Evolutionary conservation across 768 basidiomycete species (phyloP).

Genomic region (Pleurotus giganteus): DNA sequence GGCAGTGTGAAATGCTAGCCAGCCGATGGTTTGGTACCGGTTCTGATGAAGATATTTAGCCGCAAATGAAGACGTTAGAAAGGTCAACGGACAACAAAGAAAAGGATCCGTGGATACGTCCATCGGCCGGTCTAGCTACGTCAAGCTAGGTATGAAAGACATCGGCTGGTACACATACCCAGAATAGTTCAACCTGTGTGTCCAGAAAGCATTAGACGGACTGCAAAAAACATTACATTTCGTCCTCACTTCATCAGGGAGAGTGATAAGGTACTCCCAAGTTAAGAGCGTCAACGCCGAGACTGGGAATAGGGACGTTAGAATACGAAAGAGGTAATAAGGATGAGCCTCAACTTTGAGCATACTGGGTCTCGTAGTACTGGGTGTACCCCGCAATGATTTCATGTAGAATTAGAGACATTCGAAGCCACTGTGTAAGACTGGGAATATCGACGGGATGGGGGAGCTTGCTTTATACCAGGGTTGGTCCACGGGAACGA

Average conservation of each 20-base stretch:
- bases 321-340: not conserved
- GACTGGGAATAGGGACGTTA: not conserved
- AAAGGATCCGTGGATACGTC: not conserved
- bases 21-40: not conserved
- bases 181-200: not conserved
- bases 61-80: not conserved
- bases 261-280: not conserved
- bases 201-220: too few relatives aligned
- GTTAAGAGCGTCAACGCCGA: not conserved
- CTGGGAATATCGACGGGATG: too few relatives aligned
- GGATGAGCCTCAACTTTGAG: not conserved
- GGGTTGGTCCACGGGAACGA: too few relatives aligned
- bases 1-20: not conserved
- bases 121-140: not conserved
- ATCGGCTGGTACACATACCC: not conserved
- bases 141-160: not conserved
- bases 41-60: not conserved
- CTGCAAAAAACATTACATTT: not conserved
- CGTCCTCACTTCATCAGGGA: not conserved
- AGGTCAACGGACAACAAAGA: not conserved
- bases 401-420: not conserved
- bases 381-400: not conserved
- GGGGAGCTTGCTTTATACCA: too few relatives aligned
- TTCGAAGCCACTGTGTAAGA: too few relatives aligned
- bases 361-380: constrained; percentile 1